Evolutionary conservation across 768 basidiomycete species (phyloP), one percentile per base, ranked within the genome.

Genomic region (Phallus indusiatus): DNA sequence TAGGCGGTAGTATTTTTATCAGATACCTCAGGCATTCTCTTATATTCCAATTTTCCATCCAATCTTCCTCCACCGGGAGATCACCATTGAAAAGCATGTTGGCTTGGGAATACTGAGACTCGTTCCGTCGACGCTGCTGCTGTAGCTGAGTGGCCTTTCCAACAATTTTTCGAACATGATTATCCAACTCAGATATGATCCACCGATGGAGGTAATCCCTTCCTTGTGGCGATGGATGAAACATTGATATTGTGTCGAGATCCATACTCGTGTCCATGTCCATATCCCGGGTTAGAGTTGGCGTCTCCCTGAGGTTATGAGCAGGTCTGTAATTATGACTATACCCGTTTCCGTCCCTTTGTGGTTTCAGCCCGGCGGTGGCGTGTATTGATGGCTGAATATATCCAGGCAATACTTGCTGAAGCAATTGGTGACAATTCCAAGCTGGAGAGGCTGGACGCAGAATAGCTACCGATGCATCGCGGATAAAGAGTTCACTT

Each of bases 11-110:
- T 37, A 62, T 55, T 56, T 56, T 62, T 28, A 51, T 58, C 12
- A 62, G 14, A 53, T 56, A 62, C 47, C 51, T 33, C n/a, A 64
- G 46, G 18, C 62, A 59, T 21, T 64, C 62, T 46, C 56, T 52
- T 55, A 60, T 18, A 4, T 22, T 20, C 63, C 63, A 62, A 5
- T 11, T 28, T 50, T 21, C 5, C 21, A 18, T 36, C 63, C 63
- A 64, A 21, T 64, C 63, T 9, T 55, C 55, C 16, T 57, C 63
- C 22, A 20, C 48, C 16, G 63, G 63, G 20, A 64, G 46, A 17
- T 21, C 21, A 12, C 59, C 57, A 12, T 22, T 21, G 42, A 51
- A 48, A 9, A 49, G 56, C 20, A 46, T 52, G 47, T 53, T 55
- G 18, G 54, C 28, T 36, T 21, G 36, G 9, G 61, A 61, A 46